phyloP scores from a whole-genome alignment of 129 eudicot species.

The Smallanthus sonchifolius region DNA sequence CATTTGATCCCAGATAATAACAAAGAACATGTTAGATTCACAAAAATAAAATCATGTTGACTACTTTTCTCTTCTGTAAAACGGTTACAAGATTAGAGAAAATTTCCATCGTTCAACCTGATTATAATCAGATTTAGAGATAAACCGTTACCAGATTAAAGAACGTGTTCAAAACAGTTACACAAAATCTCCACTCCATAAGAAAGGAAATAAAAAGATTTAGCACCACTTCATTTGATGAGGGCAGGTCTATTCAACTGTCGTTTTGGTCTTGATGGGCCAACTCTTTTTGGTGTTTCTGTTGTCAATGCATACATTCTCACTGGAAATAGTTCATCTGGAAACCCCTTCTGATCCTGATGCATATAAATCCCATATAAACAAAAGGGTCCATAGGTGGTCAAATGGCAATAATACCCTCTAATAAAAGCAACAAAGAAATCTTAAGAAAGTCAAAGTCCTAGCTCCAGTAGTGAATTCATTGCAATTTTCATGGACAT shows the following conservation, averaged over 20 bases:
- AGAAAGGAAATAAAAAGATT: neutral
- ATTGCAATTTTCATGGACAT: neutral
- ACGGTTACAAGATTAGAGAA: neutral
- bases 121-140: neutral
- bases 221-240: constrained; percentile 41
- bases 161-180: neutral
- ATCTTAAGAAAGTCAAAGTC: neutral
- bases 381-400: neutral
- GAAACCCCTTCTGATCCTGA: constrained; percentile 89
- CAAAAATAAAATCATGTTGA: no score
- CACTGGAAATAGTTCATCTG: constrained; percentile 72
- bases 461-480: neutral
- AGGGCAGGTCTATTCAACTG: constrained; percentile 54
- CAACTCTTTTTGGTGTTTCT: constrained; percentile 51
- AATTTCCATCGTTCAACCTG: neutral
- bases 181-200: constrained; percentile 6
- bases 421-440: neutral
- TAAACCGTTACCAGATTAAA: no score
- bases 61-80: neutral
- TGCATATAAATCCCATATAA: neutral
- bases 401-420: neutral
- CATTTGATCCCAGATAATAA: no score
- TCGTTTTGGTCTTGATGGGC: constrained; percentile 44
- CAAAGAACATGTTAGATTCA: neutral
- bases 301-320: constrained; percentile 89